Evolutionary conservation across 805 yeast genomes (phyloP).

Genomic region (Metschnikowia lochheadii): DNA sequence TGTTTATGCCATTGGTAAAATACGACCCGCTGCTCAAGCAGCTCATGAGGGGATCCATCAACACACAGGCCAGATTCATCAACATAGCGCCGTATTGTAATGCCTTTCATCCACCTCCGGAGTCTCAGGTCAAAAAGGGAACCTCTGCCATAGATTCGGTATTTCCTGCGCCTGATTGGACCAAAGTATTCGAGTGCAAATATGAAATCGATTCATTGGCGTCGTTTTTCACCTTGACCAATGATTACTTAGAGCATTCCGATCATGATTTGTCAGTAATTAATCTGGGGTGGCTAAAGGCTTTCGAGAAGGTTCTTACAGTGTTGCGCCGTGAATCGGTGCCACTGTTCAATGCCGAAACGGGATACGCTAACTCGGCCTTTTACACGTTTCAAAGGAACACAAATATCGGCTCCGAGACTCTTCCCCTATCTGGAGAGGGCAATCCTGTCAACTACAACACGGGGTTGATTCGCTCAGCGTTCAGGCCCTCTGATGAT

Average conservation of each 20-base stretch:
- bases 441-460: constrained; percentile 78
- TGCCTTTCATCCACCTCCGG: constrained; percentile 83
- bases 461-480: constrained; percentile 73
- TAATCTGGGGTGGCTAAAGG: constrained; percentile 52
- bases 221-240: constrained; percentile 69
- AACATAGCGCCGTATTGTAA: constrained; percentile 74
- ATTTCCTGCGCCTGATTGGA: constrained; percentile 66
- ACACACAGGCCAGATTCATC: constrained; percentile 69
- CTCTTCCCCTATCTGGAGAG: constrained; percentile 69
- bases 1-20: constrained; percentile 59
- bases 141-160: constrained; percentile 61
- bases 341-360: constrained; percentile 52
- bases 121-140: constrained; percentile 45
- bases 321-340: constrained; percentile 57
- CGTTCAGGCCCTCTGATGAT: constrained; percentile 87
- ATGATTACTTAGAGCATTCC: constrained; percentile 61
- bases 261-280: constrained; percentile 45
- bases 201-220: constrained; percentile 86
- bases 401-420: constrained; percentile 76
- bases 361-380: constrained; percentile 47
- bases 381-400: constrained; percentile 68
- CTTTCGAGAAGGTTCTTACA: constrained; percentile 47
- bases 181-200: constrained; percentile 78
- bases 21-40: constrained; percentile 47
- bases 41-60: constrained; percentile 72